These are phyloP conservation scores for Rhodosporidiobolus odoratus DNA, from an alignment of 768 basidiomycete genomes.

Conservation along the genomic window DNA sequence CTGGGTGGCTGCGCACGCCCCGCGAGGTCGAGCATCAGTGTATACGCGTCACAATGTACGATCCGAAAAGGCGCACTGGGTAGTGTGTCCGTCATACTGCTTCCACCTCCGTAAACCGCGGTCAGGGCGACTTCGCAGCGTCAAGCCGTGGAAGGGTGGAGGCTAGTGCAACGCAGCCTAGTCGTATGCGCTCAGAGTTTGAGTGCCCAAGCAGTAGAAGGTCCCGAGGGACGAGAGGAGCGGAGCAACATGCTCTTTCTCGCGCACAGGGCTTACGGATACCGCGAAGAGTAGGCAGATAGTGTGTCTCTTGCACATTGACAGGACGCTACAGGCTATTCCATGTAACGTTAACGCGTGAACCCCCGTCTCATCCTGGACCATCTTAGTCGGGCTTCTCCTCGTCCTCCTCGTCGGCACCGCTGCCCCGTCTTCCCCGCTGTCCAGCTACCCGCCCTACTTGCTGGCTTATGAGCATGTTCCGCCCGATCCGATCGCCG, in stretches of 20 bases:
- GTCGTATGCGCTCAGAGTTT: not conserved
- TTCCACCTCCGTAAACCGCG: not conserved
- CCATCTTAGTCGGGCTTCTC: too few relatives aligned
- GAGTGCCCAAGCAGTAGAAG: not conserved
- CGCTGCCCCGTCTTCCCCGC: too few relatives aligned
- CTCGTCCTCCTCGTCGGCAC: too few relatives aligned
- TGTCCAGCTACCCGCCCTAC: too few relatives aligned
- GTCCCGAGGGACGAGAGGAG: not conserved
- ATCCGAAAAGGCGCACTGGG: not conserved
- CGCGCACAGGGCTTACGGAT: not conserved
- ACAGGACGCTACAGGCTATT: too few relatives aligned
- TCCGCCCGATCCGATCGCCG: too few relatives aligned
- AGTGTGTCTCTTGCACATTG: not conserved
- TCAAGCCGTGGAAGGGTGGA: too few relatives aligned
- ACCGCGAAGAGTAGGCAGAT: not conserved
- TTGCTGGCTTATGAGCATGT: too few relatives aligned
- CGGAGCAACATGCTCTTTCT: not conserved
- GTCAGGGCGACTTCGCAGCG: not conserved
- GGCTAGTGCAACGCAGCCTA: too few relatives aligned
- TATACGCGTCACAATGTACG: not conserved
- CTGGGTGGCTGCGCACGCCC: not conserved
- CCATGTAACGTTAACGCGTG: too few relatives aligned
- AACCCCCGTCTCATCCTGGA: too few relatives aligned
- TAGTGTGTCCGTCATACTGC: not conserved
- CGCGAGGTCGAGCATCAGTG: too few relatives aligned